Conservation (phyloP, 768 basidiomycete genomes). For the Trametes cinnabarina region DNA sequence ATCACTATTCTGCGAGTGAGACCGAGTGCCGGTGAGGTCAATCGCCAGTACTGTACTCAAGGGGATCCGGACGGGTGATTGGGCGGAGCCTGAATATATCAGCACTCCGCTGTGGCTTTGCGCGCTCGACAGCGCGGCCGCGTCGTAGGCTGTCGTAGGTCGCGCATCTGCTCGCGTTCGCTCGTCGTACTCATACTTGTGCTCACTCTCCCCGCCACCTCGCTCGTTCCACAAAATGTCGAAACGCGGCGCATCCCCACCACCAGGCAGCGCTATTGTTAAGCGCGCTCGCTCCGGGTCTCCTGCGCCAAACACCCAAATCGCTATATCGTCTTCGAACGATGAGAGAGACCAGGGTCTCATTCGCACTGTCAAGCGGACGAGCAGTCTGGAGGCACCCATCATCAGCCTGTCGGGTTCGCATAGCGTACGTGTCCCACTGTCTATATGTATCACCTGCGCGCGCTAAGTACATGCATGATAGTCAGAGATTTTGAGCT, state of each 20-base stretch:
- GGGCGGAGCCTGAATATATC: no score
- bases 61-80: no score
- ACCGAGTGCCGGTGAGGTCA: no score
- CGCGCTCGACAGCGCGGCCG: not conserved
- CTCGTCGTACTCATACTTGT: not conserved
- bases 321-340: slow-evolving; percentile 72
- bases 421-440: slow-evolving; percentile 61
- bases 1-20: no score
- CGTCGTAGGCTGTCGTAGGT: no score
- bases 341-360: slow-evolving; percentile 77
- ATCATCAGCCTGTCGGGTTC: slow-evolving; percentile 89
- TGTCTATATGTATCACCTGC: not conserved
- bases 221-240: slow-evolving; percentile 47
- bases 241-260: slow-evolving; percentile 65
- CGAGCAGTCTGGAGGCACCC: slow-evolving; percentile 90
- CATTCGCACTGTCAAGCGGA: slow-evolving; percentile 82
- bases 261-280: slow-evolving; percentile 51
- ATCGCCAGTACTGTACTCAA: no score
- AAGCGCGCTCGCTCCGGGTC: slow-evolving; percentile 58
- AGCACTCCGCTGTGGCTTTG: not conserved
- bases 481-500: slow-evolving; percentile 84
- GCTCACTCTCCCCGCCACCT: slow-evolving; percentile 2
- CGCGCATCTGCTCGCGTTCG: slow-evolving; percentile 7
- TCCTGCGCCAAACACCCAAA: slow-evolving; percentile 55
- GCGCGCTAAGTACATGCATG: not conserved